Evolutionary conservation across 2,329 filamentous ascomycete species (phyloP).

Genomic region (Pezicula carpinea): DNA sequence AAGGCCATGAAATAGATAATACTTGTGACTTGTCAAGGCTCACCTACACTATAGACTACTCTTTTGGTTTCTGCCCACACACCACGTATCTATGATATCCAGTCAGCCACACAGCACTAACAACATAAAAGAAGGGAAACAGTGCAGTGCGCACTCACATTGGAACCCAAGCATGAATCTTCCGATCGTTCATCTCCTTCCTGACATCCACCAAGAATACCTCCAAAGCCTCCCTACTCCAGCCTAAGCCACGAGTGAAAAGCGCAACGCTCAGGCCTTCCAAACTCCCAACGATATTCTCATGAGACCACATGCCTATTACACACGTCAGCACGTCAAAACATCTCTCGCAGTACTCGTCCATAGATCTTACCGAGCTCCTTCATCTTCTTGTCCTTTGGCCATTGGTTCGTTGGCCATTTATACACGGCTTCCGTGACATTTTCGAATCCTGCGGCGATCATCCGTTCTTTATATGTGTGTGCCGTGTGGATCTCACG

Average conservation of each 20-base stretch:
- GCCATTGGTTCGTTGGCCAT: constrained; percentile 38
- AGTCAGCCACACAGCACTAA: neutral
- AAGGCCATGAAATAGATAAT: too few relatives aligned
- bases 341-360: neutral
- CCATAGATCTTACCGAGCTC: constrained; percentile 26
- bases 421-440: constrained; percentile 35
- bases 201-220: constrained; percentile 28
- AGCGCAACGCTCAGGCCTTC: constrained; percentile 22
- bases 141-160: too few relatives aligned
- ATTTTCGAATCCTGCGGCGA: constrained; percentile 18
- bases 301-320: constrained; percentile 21
- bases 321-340: neutral
- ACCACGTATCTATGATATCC: neutral
- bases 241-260: constrained; percentile 22
- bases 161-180: constrained; percentile 24
- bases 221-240: constrained; percentile 27
- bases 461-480: neutral
- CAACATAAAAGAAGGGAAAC: neutral
- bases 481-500: neutral
- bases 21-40: too few relatives aligned
- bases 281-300: constrained; percentile 12
- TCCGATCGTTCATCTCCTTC: constrained; percentile 27
- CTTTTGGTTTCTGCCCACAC: neutral
- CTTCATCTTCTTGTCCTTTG: constrained; percentile 31
- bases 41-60: too few relatives aligned